Evolutionary conservation across 2,329 filamentous ascomycete species (phyloP).

Genomic region (Colletotrichum sp.): DNA sequence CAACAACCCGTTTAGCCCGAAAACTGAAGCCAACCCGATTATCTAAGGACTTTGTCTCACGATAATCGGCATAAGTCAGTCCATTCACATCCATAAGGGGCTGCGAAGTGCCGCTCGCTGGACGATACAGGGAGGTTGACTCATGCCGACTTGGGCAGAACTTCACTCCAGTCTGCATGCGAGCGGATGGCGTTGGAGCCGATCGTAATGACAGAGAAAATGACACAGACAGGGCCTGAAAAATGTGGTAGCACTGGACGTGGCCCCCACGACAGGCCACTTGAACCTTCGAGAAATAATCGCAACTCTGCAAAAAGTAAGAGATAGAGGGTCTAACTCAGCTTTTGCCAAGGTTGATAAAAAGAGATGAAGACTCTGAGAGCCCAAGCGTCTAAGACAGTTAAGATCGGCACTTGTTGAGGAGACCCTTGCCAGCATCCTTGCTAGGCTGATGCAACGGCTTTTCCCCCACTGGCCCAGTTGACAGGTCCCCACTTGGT

Average conservation of each 20-base stretch:
- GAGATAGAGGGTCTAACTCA: background rate
- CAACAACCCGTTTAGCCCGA: background rate
- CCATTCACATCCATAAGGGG: background rate
- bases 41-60: background rate
- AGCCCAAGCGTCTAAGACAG: background rate
- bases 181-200: background rate
- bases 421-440: background rate
- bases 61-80: background rate
- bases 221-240: background rate
- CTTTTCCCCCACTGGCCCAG: background rate
- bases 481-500: background rate
- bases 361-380: background rate
- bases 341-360: background rate
- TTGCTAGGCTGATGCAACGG: background rate
- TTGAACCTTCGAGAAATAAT: background rate
- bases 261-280: background rate
- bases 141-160: background rate
- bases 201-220: slow-evolving; percentile 11
- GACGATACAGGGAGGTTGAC: background rate
- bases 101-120: background rate
- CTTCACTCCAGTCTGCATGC: background rate
- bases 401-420: background rate
- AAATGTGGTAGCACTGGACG: background rate
- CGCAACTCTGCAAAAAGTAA: background rate
- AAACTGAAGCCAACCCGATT: background rate